phyloP scores from a whole-genome alignment of 257 asterid species.

The Perilla frutescens region DNA sequence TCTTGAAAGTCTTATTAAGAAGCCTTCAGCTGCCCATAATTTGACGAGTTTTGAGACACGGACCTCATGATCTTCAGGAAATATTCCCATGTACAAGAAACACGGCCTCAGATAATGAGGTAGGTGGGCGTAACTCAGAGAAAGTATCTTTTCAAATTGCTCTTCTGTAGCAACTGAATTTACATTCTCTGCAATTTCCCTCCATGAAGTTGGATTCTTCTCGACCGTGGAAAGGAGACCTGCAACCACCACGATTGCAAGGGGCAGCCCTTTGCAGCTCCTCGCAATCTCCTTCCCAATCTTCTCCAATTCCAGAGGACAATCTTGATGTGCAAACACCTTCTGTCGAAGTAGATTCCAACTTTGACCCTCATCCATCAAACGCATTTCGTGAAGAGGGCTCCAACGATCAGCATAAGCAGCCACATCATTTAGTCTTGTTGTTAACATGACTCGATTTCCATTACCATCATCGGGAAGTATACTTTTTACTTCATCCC shows the following conservation, averaged over 20 bases:
- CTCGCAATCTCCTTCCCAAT: conserved; percentile 14
- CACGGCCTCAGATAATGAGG: conserved; percentile 20
- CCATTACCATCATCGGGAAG: background rate
- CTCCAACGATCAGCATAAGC: background rate
- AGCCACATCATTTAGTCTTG: background rate
- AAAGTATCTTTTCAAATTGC: background rate
- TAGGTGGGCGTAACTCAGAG: background rate
- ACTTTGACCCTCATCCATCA: background rate
- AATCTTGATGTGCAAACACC: background rate
- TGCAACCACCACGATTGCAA: conserved; percentile 14
- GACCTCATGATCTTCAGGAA: background rate
- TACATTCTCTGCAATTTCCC: background rate
- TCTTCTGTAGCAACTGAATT: background rate
- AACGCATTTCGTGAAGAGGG: conserved; percentile 18
- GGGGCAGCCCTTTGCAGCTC: conserved; percentile 21
- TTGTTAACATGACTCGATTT: background rate
- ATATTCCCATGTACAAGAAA: background rate
- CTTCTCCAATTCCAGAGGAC: conserved; percentile 14
- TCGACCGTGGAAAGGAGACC: background rate
- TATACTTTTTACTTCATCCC: too few relatives aligned
- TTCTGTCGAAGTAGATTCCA: background rate
- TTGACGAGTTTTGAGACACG: background rate
- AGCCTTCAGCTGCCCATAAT: conserved; percentile 14
- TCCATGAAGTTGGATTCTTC: background rate
- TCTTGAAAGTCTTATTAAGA: background rate